Base-by-base conservation (phyloP, 1,284 basidiomycete species). In the Exobasidium rhododendri region DNA sequence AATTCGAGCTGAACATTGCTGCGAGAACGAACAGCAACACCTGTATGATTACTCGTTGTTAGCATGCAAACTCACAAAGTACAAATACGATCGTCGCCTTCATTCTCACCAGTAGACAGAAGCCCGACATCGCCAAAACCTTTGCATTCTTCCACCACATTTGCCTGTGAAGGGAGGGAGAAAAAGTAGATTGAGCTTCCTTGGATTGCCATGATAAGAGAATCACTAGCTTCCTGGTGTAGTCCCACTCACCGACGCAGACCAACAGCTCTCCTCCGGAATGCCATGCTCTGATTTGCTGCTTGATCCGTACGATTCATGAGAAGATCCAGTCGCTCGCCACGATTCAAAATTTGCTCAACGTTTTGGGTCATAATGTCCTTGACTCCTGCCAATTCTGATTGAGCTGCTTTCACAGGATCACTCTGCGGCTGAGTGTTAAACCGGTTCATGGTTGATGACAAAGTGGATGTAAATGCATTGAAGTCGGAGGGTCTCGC, bases 271-370 rank as follows among this genome's bases (percentile, higher is more conserved):
- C 94, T 91, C 56, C 94, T 84, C 51, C 94, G 83, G 82, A 99
- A 99, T 1, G 92, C 92, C n/a, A 91, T 90, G 5, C 94, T 92
- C 81, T 98, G 94, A 29, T 88, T 89, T 2, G 92, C 91, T 85
- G 97, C 92, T 62, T 86, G 90, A 79, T 97, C 94, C 31, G 94
- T 98, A 84, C 97, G 94, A 83, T 97, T 92, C 49, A 98, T 90
- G 46, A 99, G 85, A 22, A 97, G 84, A 79, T 97, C 94, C 73
- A 99, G 92, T 60, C 94, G 85, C 80, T 99, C 96, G 6, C 94
- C 96, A 45, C 96, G 85, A 61, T 86, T 89, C 44, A 99, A 85
- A 70, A 98, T 96, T 81, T 92, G 89, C 54, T 79, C 78, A 0
- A 81, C 71, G 45, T 81, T 81, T 51, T 80, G 65, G 10, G 96